Base-by-base conservation (phyloP, 768 basidiomycete genomes). In the Boletus sensibilis region DNA sequence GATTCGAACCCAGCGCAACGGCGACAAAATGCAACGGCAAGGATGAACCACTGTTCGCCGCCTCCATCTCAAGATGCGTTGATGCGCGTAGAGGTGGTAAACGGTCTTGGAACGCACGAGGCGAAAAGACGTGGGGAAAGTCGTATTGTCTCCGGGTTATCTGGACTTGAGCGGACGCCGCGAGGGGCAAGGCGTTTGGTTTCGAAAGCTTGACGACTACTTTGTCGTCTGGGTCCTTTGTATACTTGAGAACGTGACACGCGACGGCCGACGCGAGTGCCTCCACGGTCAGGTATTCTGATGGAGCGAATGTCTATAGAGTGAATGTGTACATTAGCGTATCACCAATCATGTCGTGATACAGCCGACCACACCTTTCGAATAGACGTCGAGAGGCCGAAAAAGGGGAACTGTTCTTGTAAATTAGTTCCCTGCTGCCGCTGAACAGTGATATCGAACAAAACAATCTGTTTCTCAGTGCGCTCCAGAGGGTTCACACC, bases 1-100 rank as follows among this genome's bases (percentile, higher is more conserved):
- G 78, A 66, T 98, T 98, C 5, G 94, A 90, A 0, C 96, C 96
- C 1, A 98, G 71, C 1, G 92, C 92, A 35, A 98, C 79, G 10
- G 85, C 85, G 4, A 79, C 88, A 2, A 61, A 74, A 53, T 78
- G 76, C 8, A 35, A 35, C 0, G 41, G 20, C 6, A 47, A 39
- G 11, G 18, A 18, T 5, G 29, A 13, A 10, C 27, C 12, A 6
- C 18, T 25, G 12, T 14, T n/a, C n/a, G 9, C 31, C 3, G 10
- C 2, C 5, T 16, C 23, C 10, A 14, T 10, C 34, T 55, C 47
- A 1, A 12, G 14, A n/a, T 10, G 20, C 8, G 20, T 38, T 4
- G 58, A 29, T 18, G 27, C n/a, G n/a, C 10, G 29, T 23, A 25
- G 21, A 27, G 37, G 35, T 18, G 12, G 16, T 16, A 11, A 9